phyloP scores from a whole-genome alignment of 306 rosid species.

The Gastrolobium bilobum region DNA sequence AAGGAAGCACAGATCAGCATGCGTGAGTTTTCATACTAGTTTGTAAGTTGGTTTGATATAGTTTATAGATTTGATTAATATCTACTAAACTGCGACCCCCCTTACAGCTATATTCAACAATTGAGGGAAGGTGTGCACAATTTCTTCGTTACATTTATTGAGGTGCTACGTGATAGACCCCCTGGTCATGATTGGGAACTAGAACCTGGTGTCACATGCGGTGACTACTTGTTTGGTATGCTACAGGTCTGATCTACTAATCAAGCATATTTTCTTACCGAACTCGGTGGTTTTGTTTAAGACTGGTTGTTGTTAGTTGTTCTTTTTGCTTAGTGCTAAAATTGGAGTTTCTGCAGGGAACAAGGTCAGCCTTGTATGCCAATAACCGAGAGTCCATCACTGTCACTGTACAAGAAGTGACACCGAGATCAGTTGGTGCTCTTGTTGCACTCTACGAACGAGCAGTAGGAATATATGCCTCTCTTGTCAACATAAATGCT shows the following conservation, averaged over 20 bases:
- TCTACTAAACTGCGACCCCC: constrained; percentile 31
- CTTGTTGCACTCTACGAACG: constrained; percentile 94
- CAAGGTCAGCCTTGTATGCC: constrained; percentile 90
- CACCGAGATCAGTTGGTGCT: constrained; percentile 91
- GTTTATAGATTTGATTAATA: constrained; percentile 28
- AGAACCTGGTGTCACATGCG: constrained; percentile 99
- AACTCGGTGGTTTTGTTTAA: neutral
- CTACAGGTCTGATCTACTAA: constrained; percentile 74
- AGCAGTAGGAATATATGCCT: constrained; percentile 97
- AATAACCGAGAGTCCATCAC: constrained; percentile 87
- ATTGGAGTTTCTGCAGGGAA: constrained; percentile 71
- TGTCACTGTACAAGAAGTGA: constrained; percentile 93
- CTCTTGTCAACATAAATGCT: constrained; percentile 88
- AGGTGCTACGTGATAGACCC: constrained; percentile 96
- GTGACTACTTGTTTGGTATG: constrained; percentile 99
- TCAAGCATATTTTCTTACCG: constrained; percentile 21
- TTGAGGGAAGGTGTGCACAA: constrained; percentile 98
- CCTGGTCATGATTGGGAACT: constrained; percentile 99
- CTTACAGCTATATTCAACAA: constrained; percentile 91
- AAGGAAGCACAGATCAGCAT: constrained; percentile 98
- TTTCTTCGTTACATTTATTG: constrained; percentile 94
- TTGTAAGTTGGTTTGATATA: constrained; percentile 10
- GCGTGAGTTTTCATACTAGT: constrained; percentile 71
- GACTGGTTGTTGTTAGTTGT: constrained; percentile 7
- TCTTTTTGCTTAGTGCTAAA: constrained; percentile 27